Evolutionary conservation across 2,329 filamentous ascomycete genomes (phyloP), one percentile per base, ranked within the genome.

Genomic region (Epichloe glyceriae): DNA sequence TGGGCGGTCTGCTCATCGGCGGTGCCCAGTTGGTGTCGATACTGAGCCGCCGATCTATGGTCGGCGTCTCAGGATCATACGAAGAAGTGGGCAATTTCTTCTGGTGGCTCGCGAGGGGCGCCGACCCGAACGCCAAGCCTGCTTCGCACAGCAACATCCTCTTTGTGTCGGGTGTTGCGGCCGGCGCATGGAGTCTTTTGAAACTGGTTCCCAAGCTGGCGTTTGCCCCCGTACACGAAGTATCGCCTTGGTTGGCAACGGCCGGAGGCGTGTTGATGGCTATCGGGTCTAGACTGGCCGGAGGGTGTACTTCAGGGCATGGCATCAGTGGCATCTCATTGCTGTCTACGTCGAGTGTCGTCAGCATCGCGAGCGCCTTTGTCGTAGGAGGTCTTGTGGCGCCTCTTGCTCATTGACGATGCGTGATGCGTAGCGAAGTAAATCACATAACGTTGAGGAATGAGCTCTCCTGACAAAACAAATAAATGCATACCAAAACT

Each of bases 251-350:
- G 2, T 60, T 67, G 54, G 75, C 78, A 0, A 58, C 73, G 0
- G 44, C 70, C 0, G 82, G 82, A 2, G 83, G 82, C 0, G 67
- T 75, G 3, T 52, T 75, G 14, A 76, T 85, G 67, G 72, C 74
- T 0, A 60, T 85, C 8, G 83, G 83, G 1, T 71, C 80, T 1
- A 73, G 81, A 46, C 60, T 85, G 50, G 82, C 78, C 0, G 81
- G 80, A 2, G 83, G 83, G 0, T 86, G 83, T 55, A 83, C 82
- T 0, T 82, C 79, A 5, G 82, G 83, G 0, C 83, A 86, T 61
- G 83, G 83, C 0, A 80, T 86, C 55, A 83, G 78, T 52, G 83
- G 83, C 0, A 73, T 85, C 59, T 76, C 78, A n/a, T 67, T 81
- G 53, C 67, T 85, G 47, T 80, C 76, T 0, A 65, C 76, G 4